Conservation (phyloP, 176 grass and related monocot genomes). For the Cymbopogon citratus region DNA sequence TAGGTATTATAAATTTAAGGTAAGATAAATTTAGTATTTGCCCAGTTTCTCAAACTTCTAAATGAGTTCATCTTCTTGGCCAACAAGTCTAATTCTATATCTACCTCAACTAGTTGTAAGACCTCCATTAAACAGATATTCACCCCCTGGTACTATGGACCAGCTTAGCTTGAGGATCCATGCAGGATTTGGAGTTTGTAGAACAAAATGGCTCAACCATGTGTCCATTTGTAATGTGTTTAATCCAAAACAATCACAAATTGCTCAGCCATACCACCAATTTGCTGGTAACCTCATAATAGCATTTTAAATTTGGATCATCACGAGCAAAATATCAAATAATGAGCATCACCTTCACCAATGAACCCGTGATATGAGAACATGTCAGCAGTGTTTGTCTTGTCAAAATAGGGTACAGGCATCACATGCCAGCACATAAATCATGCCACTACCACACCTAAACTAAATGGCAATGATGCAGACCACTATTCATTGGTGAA, state of each 20-base stretch:
- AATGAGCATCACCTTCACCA: not conserved
- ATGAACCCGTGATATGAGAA: not conserved
- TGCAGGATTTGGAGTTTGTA: not conserved
- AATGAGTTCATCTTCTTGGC: not conserved
- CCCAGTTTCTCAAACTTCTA: too few relatives aligned
- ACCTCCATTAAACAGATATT: not conserved
- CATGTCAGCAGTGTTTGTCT: not conserved
- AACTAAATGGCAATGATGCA: too few relatives aligned
- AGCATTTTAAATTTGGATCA: not conserved
- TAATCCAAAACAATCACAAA: not conserved
- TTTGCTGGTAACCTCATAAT: not conserved
- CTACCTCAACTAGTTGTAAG: not conserved
- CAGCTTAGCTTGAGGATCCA: not conserved
- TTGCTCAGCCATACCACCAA: not conserved
- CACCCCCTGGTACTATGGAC: not conserved
- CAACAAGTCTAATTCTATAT: not conserved
- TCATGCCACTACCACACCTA: too few relatives aligned
- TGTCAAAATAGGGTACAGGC: not conserved
- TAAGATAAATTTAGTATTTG: not conserved
- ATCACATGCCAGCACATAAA: not conserved
- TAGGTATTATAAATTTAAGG: too few relatives aligned
- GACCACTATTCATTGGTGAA: too few relatives aligned
- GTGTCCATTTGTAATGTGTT: not conserved
- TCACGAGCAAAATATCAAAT: not conserved
- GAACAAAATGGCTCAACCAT: not conserved